Conservation (phyloP, 805 yeast genomes). For the Priceomyces melissophilus region DNA sequence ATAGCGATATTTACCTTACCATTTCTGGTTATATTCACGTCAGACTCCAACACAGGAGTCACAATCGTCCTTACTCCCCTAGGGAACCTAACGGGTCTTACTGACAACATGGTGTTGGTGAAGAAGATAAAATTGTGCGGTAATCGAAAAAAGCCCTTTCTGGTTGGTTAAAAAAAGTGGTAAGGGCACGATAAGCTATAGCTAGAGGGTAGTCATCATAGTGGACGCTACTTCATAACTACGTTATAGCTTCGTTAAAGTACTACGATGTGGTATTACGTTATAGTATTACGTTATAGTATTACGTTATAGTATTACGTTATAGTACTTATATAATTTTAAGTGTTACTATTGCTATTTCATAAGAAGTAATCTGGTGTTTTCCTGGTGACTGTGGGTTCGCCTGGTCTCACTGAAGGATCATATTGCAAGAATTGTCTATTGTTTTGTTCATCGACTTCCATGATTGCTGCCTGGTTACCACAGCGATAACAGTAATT, state of each 20-base stretch:
- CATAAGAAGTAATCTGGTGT: conserved; percentile 94
- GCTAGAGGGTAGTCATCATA: too few species aligned
- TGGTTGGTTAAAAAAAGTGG: conserved; percentile 1
- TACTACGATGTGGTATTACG: too few species aligned
- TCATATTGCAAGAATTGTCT: conserved; percentile 93
- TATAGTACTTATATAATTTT: too few species aligned
- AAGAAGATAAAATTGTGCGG: conserved; percentile 1
- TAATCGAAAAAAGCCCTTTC: too few species aligned
- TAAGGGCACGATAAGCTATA: conserved; percentile 4
- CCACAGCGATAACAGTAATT: conserved; percentile 97
- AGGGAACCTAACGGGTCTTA: conserved; percentile 13
- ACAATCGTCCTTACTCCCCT: conserved; percentile 30
- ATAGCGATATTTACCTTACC: conserved; percentile 72
- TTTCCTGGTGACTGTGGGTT: conserved; percentile 94
- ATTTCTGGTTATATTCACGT: conserved; percentile 65
- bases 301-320: too few species aligned
- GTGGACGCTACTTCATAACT: too few species aligned
- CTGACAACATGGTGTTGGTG: conserved; percentile 5
- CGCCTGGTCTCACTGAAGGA: conserved; percentile 96
- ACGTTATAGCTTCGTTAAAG: too few species aligned
- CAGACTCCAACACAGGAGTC: conserved; percentile 46
- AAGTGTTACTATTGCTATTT: too few species aligned
- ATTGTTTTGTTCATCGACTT: conserved; percentile 90
- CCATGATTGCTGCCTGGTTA: conserved; percentile 97
- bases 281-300: too few species aligned